These are phyloP conservation scores for Venturiaceae sp. DNA, from an alignment of 2,329 filamentous ascomycete species.

Conservation along the genomic window DNA sequence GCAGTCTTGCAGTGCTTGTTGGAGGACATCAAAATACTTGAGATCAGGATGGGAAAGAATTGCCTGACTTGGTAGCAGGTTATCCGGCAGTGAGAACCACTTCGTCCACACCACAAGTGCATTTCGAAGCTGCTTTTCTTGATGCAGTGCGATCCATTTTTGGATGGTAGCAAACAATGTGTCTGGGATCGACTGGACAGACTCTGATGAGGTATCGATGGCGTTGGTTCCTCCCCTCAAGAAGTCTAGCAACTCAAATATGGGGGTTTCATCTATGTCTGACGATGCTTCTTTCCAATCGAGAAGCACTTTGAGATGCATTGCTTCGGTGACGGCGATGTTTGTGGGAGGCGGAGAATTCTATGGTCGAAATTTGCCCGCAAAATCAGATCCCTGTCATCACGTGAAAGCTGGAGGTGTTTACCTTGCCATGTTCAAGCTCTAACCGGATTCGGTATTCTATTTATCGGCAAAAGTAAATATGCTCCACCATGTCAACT, in stretches of 20 bases:
- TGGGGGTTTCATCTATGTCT: background rate
- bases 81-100: background rate
- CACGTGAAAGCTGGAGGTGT: background rate
- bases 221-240: background rate
- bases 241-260: background rate
- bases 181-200: background rate
- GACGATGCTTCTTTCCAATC: background rate
- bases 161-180: background rate
- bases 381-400: no score
- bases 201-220: background rate
- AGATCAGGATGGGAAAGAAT: background rate
- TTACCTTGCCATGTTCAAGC: no score
- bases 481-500: no score
- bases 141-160: background rate
- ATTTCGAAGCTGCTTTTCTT: background rate
- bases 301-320: background rate
- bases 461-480: no score
- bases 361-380: no score
- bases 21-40: background rate
- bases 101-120: background rate
- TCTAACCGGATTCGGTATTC: no score
- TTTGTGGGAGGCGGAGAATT: no score
- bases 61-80: background rate
- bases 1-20: background rate
- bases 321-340: background rate